Percentiles rank a stretch among this genome's conserved stretches.
phyloP scores from a whole-genome alignment of 2,329 filamentous ascomycete genomes.

The Talaromyces sp. region DNA sequence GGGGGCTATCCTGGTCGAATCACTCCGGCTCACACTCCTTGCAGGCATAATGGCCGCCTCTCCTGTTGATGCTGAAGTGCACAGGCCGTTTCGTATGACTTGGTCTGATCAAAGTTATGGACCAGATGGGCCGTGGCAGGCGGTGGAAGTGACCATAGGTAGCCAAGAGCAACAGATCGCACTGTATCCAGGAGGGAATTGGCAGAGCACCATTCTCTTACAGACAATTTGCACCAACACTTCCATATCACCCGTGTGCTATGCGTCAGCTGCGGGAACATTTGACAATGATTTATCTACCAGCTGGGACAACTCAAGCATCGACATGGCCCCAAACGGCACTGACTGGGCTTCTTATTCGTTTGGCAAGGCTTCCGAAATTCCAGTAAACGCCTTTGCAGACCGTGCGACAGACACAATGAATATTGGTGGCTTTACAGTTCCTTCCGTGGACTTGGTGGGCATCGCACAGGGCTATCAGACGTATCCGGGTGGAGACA shows the following conservation, averaged over 20 bases:
- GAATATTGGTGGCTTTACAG: not conserved
- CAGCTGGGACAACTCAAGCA: not conserved
- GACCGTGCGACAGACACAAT: not conserved
- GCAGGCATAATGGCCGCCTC: not conserved
- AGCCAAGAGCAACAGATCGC: constrained; percentile 1
- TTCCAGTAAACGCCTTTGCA: not conserved
- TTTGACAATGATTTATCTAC: not conserved
- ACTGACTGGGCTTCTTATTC: not conserved
- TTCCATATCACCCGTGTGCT: not conserved
- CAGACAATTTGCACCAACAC: not conserved
- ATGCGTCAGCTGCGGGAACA: not conserved
- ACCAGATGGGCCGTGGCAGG: constrained; percentile 20
- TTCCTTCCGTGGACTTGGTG: not conserved
- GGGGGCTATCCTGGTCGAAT: not conserved
- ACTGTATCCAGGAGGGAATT: not conserved
- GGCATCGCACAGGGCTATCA: not conserved
- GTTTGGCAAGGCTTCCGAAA: not conserved
- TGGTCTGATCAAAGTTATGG: constrained; percentile 5
- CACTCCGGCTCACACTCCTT: not conserved
- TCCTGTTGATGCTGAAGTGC: not conserved
- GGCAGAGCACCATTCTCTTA: not conserved
- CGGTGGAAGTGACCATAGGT: constrained; percentile 13
- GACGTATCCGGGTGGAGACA: not conserved
- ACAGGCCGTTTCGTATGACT: not conserved
- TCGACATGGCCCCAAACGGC: not conserved